Conservation (phyloP, 345 rosid genomes). For the Dipteronia sinensis region DNA sequence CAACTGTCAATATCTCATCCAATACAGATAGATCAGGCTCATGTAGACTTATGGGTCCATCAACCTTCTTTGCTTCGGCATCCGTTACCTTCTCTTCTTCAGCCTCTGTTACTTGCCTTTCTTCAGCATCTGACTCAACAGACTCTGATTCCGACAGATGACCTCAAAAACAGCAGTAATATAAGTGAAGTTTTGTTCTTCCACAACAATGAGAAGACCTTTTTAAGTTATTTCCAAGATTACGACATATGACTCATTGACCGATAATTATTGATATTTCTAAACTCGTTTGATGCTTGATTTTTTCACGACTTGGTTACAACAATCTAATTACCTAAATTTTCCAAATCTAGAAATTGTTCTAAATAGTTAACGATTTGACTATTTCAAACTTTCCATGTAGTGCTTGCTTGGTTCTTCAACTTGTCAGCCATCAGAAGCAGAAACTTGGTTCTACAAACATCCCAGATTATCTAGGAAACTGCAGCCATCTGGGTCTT, state of each 20-base stretch:
- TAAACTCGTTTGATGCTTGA: not conserved
- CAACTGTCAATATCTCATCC: constrained; percentile 78
- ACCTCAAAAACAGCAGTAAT: constrained; percentile 31
- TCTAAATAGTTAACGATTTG: not conserved
- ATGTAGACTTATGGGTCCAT: constrained; percentile 22
- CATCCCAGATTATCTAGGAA: not conserved
- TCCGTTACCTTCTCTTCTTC: constrained; percentile 21
- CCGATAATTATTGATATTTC: not conserved
- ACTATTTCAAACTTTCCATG: not conserved
- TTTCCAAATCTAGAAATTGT: not conserved
- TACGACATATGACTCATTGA: not conserved
- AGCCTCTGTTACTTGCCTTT: constrained; percentile 13
- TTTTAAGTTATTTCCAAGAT: not conserved
- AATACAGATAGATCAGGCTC: constrained; percentile 55
- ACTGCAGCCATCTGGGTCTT: not conserved
- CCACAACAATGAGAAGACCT: not conserved
- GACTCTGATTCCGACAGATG: constrained; percentile 53
- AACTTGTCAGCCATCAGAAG: not conserved
- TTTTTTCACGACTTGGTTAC: not conserved
- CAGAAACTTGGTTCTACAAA: constrained; percentile 2
- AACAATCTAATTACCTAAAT: not conserved
- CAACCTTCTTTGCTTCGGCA: constrained; percentile 35
- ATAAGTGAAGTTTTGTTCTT: not conserved
- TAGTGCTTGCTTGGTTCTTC: not conserved
- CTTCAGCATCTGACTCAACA: constrained; percentile 42